Conservation (phyloP, 768 basidiomycete genomes). For the Coprinellus micaceus region DNA sequence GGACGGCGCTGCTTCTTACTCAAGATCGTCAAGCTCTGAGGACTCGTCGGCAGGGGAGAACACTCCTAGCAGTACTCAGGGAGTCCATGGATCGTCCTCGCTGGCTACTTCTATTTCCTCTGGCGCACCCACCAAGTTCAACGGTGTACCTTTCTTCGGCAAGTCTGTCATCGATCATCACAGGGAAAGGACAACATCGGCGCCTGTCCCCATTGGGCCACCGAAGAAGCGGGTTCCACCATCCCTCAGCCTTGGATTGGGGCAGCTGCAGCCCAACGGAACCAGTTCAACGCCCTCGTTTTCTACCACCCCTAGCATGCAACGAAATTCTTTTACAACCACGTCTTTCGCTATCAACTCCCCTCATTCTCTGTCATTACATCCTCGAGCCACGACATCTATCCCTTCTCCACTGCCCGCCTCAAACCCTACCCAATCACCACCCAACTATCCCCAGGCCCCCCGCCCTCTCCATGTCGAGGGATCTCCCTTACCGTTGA, state of each 20-base stretch:
- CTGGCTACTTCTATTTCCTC: conserved; percentile 4
- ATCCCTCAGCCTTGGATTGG: not conserved
- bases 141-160: not conserved
- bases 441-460: not conserved
- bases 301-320: not conserved
- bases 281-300: not conserved
- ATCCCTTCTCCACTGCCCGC: not conserved
- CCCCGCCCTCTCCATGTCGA: conserved; percentile 58
- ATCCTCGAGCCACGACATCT: not conserved
- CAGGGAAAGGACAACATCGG: conserved; percentile 7
- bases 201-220: not conserved
- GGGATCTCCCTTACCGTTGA: conserved; percentile 55
- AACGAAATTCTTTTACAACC: not conserved
- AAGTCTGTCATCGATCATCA: not conserved
- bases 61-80: not conserved
- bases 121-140: not conserved
- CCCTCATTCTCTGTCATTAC: not conserved
- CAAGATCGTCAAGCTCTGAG: not conserved
- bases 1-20: not conserved
- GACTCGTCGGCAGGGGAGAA: not conserved
- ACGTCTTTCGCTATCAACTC: too few relatives aligned
- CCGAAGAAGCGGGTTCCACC: not conserved
- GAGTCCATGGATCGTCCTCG: not conserved
- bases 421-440: not conserved
- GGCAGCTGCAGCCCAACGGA: not conserved